A percentile compares a stretch with the other conserved stretches of the same genome.
Conservation (phyloP, 768 basidiomycete genomes). For the Termitomyces sp. region DNA sequence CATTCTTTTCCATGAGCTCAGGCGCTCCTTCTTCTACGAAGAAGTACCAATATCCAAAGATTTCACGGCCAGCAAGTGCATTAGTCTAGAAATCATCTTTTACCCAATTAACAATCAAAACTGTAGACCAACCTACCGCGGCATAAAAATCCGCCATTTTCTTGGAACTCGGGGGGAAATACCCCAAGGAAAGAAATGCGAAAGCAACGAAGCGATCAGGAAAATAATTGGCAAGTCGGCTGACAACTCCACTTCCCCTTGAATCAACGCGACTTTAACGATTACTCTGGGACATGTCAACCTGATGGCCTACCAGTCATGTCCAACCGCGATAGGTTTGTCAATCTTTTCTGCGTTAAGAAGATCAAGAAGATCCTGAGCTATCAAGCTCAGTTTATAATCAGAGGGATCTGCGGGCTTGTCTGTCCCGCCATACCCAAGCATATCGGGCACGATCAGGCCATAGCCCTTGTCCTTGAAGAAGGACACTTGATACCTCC, state of each 20-base stretch:
- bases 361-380: slow-evolving; percentile 36
- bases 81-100: slow-evolving; percentile 9
- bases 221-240: slow-evolving; percentile 33
- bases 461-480: slow-evolving; percentile 36
- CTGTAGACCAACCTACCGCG: background rate
- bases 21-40: slow-evolving; percentile 29
- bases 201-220: slow-evolving; percentile 34
- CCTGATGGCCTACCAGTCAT: slow-evolving; percentile 33
- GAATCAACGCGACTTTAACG: background rate
- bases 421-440: slow-evolving; percentile 48
- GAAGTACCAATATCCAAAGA: slow-evolving; percentile 32
- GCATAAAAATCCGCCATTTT: slow-evolving; percentile 10
- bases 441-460: slow-evolving; percentile 44
- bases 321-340: slow-evolving; percentile 33
- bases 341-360: slow-evolving; percentile 30
- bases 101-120: background rate
- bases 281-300: background rate
- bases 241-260: slow-evolving; percentile 33
- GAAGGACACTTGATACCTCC: slow-evolving; percentile 34
- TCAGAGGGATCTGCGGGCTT: slow-evolving; percentile 33
- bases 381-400: slow-evolving; percentile 30
- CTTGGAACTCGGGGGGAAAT: slow-evolving; percentile 22
- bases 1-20: slow-evolving; percentile 31
- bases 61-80: slow-evolving; percentile 23
- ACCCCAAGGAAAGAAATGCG: slow-evolving; percentile 33